Evolutionary conservation across 2,329 filamentous ascomycete genomes (phyloP).

Genomic region (Exophiala sideris): DNA sequence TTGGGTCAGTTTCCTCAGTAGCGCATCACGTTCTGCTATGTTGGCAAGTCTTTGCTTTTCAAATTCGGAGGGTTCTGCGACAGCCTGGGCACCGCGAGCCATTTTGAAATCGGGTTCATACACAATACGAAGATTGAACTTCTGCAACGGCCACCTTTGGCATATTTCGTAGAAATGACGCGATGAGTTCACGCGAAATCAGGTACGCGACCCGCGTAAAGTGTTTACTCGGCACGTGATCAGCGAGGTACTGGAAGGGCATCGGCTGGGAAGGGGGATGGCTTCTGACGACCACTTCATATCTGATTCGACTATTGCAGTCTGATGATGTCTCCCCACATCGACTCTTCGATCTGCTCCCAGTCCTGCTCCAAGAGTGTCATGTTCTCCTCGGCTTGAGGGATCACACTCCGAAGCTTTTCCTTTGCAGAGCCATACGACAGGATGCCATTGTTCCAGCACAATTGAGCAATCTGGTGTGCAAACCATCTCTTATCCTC

Average conservation of each 20-base stretch:
- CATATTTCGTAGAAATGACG: too few species aligned
- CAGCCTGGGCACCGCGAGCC: conserved; percentile 15
- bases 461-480: conserved; percentile 5
- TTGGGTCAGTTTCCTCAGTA: conserved; percentile 72
- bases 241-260: too few species aligned
- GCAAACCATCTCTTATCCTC: conserved; percentile 8
- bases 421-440: not conserved
- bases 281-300: too few species aligned
- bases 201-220: conserved; percentile 1
- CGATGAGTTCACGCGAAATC: not conserved
- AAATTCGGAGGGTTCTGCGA: conserved; percentile 69
- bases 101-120: conserved; percentile 3
- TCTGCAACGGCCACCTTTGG: too few species aligned
- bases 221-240: not conserved
- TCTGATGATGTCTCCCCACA: conserved; percentile 6
- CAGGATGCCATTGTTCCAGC: conserved; percentile 15
- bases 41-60: conserved; percentile 82
- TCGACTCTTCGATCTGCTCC: conserved; percentile 5
- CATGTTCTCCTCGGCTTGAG: conserved; percentile 6
- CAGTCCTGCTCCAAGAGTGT: conserved; percentile 3
- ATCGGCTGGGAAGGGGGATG: too few species aligned
- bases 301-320: not conserved
- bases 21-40: conserved; percentile 78
- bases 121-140: not conserved
- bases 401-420: conserved; percentile 11